Percentiles rank a stretch among this genome's conserved stretches.
Evolutionary conservation across 106 monocot genomes (phyloP).

Genomic region (Platanthera zijinensis): DNA sequence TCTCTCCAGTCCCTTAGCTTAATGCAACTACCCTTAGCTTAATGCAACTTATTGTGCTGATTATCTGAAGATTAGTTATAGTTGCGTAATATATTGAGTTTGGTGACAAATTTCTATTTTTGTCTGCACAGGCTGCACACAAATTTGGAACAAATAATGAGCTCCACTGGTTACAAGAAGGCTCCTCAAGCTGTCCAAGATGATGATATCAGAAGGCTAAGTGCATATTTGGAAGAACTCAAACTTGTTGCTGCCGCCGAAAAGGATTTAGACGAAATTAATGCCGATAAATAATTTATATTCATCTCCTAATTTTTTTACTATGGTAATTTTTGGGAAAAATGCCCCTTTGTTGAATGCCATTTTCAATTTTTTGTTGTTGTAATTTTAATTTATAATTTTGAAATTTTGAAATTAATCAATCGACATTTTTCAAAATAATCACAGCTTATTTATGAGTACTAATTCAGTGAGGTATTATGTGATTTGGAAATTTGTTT

Average conservation of each 20-base stretch:
- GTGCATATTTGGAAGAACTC: constrained; percentile 50
- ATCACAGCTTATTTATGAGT: no score
- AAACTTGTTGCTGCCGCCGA: constrained; percentile 60
- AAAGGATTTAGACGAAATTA: constrained; percentile 27
- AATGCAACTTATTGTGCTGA: no score
- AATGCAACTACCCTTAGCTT: no score
- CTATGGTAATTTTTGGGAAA: neutral
- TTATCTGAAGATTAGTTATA: no score
- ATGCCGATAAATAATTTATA: constrained; percentile 5
- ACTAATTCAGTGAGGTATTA: no score
- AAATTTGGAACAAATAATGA: constrained; percentile 33
- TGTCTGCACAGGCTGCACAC: constrained; percentile 42
- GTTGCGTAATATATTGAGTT: no score
- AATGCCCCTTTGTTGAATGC: neutral
- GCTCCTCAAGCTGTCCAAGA: constrained; percentile 57
- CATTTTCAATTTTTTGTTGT: neutral
- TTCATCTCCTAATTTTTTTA: neutral
- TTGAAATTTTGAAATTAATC: no score
- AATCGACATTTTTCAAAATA: no score
- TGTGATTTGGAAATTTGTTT: no score
- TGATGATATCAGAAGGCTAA: constrained; percentile 52
- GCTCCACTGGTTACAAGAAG: constrained; percentile 55
- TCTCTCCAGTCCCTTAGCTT: no score
- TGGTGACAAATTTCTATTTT: neutral
- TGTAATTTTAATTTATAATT: neutral